Conservation (phyloP, 1,139 yeast species). For the Magnusiomyces sp. region DNA sequence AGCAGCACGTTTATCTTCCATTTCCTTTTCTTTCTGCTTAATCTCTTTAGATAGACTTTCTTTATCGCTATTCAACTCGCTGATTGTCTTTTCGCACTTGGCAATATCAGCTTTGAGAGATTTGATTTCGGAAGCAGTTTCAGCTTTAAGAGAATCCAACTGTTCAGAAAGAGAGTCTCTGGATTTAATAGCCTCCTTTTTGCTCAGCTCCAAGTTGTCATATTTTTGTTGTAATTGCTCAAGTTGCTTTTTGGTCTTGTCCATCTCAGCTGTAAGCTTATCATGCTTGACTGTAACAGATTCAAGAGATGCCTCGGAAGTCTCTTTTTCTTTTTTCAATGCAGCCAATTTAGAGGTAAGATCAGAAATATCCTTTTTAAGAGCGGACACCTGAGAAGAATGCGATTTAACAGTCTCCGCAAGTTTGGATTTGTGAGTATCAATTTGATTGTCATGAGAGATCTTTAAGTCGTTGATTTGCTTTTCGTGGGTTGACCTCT, state of each 20-base stretch:
- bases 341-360: too few species aligned
- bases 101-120: conserved; percentile 7
- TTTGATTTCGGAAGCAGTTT: conserved; percentile 4
- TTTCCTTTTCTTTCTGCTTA: conserved; percentile 9
- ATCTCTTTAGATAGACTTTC: conserved; percentile 6
- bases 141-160: conserved; percentile 7
- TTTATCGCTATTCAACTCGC: conserved; percentile 10
- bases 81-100: conserved; percentile 6
- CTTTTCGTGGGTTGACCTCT: conserved; percentile 6
- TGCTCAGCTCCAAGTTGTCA: conserved; percentile 1
- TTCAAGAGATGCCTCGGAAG: conserved; percentile 5
- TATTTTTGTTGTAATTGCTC: conserved; percentile 10
- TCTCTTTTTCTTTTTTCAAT: background rate
- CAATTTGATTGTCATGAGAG: background rate
- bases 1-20: conserved; percentile 14
- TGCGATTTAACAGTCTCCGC: conserved; percentile 8
- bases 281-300: conserved; percentile 4
- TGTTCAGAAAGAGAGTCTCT: conserved; percentile 9
- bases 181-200: conserved; percentile 2
- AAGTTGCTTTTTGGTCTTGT: conserved; percentile 9
- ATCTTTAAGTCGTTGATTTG: conserved; percentile 8
- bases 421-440: conserved; percentile 2
- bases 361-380: background rate
- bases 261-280: conserved; percentile 11
- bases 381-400: conserved; percentile 6